Evolutionary conservation across 495 filamentous ascomycete genomes (phyloP), one percentile per base, ranked within the genome.

Genomic region (Darksidea phi): DNA sequence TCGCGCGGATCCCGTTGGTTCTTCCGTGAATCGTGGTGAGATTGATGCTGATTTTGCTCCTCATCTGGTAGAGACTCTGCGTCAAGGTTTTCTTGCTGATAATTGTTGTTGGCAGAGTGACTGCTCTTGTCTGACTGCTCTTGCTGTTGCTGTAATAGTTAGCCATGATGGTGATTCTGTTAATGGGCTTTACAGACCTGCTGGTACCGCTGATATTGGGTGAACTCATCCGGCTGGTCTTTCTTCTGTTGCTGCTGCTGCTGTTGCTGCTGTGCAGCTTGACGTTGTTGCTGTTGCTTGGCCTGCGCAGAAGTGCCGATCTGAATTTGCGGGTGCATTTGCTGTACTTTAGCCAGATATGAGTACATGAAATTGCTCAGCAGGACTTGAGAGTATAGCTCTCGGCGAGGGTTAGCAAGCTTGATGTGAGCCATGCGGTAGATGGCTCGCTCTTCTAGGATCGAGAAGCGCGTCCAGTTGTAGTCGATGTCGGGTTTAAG

Each of bases 361-460:
- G 89, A 93, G 78, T 99, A 99, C 94, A 99, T 99, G 74, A 99
- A 99, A 69, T 99, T 99, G 75, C 92, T 97, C 66, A 99, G 85
- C 52, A 99, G 80, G 23, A 99, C 94, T 71, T 99, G 94, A 46
- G 92, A 96, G 68, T 95, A 90, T 34, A 99, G 76, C 41, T 92
- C 88, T 26, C 94, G 86, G 11, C 94, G 85, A 32, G 94, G 94
- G 71, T 99, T 99, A 3, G 94, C 94, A 52, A 99, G 87, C 74
- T 99, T 99, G 75, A 97, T 92, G 73, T 99, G 94, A 12, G 94
- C 94, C 87, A 99, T 96, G 52, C 94, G 82, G 71, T 99, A 99
- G 57, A 99, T 99, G 32, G 94, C 95, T 47, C 95, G 81, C 75
- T 99, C 94, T 75, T 97, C 94, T 46, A 97, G 78, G 58, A 99